A percentile compares a stretch with the other conserved stretches of the same genome.
Evolutionary conservation across 805 yeast genomes (phyloP).

Genomic region (Wickerhamomyces chambardii): DNA sequence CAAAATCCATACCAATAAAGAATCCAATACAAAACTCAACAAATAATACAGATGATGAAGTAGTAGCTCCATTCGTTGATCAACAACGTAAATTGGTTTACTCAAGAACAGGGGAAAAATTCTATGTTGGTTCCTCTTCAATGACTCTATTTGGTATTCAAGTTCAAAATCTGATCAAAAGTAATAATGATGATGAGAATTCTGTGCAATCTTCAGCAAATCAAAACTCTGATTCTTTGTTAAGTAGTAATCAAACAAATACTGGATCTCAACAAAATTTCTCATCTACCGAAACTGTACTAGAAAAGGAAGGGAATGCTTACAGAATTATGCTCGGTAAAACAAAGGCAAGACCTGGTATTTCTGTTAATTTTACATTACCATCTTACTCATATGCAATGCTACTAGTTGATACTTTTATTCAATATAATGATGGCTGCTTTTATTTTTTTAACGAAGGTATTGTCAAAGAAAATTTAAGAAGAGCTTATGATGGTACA

Average conservation of each 20-base stretch:
- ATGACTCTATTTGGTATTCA: conserved; percentile 78
- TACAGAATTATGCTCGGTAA: conserved; percentile 61
- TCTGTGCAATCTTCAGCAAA: no score
- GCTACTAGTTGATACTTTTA: conserved; percentile 65
- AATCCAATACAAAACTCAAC: conserved; percentile 1
- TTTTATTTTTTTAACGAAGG: conserved; percentile 83
- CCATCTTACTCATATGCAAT: conserved; percentile 75
- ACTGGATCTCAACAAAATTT: neutral
- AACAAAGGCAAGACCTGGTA: conserved; percentile 58
- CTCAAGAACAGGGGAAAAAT: conserved; percentile 66
- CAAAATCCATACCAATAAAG: neutral
- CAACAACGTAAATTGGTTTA: conserved; percentile 64
- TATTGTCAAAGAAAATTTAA: conserved; percentile 55
- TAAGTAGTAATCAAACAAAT: no score
- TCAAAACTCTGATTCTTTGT: no score
- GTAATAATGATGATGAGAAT: neutral
- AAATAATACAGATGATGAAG: conserved; percentile 27
- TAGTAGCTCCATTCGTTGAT: conserved; percentile 64
- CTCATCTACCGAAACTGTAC: conserved; percentile 37
- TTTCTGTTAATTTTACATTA: conserved; percentile 59
- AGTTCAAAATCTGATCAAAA: conserved; percentile 54
- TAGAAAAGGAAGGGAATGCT: conserved; percentile 72
- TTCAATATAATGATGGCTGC: conserved; percentile 77
- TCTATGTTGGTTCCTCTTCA: conserved; percentile 75
- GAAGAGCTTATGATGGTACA: conserved; percentile 45